Percentiles rank a stretch among this genome's conserved stretches.
Conservation (phyloP, 306 rosid genomes). For the Neltuma alba region DNA sequence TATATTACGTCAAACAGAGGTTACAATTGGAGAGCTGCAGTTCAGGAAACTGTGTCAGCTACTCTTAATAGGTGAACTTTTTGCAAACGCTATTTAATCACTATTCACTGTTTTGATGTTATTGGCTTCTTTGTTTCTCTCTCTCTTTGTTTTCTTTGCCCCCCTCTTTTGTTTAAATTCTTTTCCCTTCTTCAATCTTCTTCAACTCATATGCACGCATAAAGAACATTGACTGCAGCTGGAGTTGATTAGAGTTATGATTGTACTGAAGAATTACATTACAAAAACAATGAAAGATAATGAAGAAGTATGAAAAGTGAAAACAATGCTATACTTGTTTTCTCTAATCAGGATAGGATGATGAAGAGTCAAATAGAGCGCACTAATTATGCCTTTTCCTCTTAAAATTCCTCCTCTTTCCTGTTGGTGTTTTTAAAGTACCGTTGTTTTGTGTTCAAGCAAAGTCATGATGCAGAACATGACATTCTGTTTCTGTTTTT, state of each 20-base stretch:
- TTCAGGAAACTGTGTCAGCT: slow-evolving; percentile 97
- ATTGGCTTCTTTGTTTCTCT: not conserved
- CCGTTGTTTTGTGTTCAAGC: no score
- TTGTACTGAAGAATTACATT: not conserved
- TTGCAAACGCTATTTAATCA: slow-evolving; percentile 12
- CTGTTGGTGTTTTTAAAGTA: no score
- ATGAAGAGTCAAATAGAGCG: no score
- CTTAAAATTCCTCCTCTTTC: no score
- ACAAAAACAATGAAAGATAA: not conserved
- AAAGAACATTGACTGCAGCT: not conserved
- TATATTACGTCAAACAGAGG: slow-evolving; percentile 92
- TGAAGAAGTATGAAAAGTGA: not conserved
- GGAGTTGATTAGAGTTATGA: not conserved
- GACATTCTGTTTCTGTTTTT: no score
- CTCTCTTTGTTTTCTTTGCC: no score
- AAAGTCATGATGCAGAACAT: no score
- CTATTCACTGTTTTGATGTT: slow-evolving; percentile 5
- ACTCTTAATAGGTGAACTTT: slow-evolving; percentile 86
- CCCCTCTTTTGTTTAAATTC: no score
- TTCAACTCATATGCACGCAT: not conserved
- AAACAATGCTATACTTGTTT: not conserved
- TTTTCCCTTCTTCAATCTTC: not conserved
- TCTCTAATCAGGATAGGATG: not conserved
- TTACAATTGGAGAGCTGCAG: slow-evolving; percentile 96
- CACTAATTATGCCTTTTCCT: no score